A percentile compares a stretch with the other conserved stretches of the same genome.
Evolutionary conservation across 768 basidiomycete genomes (phyloP).

Genomic region (Cystobasidium tubakii): DNA sequence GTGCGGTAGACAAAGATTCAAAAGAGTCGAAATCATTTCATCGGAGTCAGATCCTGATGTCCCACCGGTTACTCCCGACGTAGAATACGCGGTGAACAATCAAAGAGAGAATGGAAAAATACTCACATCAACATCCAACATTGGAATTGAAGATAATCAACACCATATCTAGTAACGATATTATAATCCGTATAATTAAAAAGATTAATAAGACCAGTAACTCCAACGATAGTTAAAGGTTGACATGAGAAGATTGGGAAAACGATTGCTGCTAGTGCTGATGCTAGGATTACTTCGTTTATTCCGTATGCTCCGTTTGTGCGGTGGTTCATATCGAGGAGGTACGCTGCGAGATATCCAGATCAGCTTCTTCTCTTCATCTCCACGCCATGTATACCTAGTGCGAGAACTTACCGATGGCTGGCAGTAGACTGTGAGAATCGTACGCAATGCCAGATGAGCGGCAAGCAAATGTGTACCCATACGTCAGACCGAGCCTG

Average conservation of each 20-base stretch:
- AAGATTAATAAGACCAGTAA: conserved; percentile 69
- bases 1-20: neutral
- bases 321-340: conserved; percentile 74
- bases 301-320: conserved; percentile 85
- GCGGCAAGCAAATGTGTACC: too few relatives aligned
- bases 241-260: conserved; percentile 84
- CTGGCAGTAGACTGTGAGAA: conserved; percentile 47
- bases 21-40: too few relatives aligned
- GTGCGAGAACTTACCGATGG: conserved; percentile 4
- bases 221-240: conserved; percentile 84
- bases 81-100: too few relatives aligned
- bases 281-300: conserved; percentile 71
- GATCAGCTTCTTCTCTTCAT: too few relatives aligned
- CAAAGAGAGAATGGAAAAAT: neutral
- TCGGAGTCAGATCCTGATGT: too few relatives aligned
- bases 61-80: too few relatives aligned
- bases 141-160: conserved; percentile 47
- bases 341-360: conserved; percentile 58
- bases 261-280: conserved; percentile 82
- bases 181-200: conserved; percentile 48
- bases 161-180: conserved; percentile 42
- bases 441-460: too few relatives aligned
- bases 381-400: too few relatives aligned
- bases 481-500: too few relatives aligned
- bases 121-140: conserved; percentile 45